Percentiles rank a stretch among this genome's conserved stretches.
These are phyloP conservation scores for Pisolithus tinctorius DNA, from an alignment of 768 basidiomycete species.

Conservation along the genomic window DNA sequence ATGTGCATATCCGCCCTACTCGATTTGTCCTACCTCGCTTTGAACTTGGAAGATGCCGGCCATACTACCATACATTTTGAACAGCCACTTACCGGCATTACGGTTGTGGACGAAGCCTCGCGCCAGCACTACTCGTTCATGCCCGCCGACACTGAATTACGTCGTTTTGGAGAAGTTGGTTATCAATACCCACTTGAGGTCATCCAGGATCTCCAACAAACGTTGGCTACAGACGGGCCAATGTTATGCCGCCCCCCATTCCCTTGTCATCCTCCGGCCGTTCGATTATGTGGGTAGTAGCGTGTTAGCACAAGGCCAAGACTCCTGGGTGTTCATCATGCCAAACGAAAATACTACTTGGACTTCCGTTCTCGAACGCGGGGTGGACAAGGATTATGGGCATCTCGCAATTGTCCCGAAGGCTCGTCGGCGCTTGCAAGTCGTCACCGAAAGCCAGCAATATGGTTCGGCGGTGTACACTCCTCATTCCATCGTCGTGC, in stretches of 20 bases:
- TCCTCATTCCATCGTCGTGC: conserved; percentile 11
- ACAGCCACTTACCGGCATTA: conserved; percentile 3
- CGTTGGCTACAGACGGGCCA: conserved; percentile 5
- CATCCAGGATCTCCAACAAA: conserved; percentile 8
- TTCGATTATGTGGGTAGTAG: conserved; percentile 10
- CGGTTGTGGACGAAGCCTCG: conserved; percentile 1
- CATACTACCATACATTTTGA: background rate
- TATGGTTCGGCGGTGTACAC: conserved; percentile 6
- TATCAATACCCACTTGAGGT: conserved; percentile 6
- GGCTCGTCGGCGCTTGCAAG: background rate
- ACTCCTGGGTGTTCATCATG: conserved; percentile 5
- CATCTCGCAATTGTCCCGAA: background rate
- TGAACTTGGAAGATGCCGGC: background rate
- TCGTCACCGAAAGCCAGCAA: background rate
- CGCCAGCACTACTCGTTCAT: conserved; percentile 4
- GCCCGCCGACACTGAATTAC: background rate
- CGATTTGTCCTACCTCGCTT: background rate
- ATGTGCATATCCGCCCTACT: no score
- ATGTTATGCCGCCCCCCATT: conserved; percentile 14
- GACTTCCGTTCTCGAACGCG: conserved; percentile 7
- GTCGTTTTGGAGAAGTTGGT: background rate
- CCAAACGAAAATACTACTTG: conserved; percentile 11
- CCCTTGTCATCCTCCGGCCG: conserved; percentile 14
- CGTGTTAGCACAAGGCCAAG: background rate
- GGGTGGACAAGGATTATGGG: conserved; percentile 7